Evolutionary conservation across 176 grass and related monocot species (phyloP).

Genomic region (Rhynchospora pubera): DNA sequence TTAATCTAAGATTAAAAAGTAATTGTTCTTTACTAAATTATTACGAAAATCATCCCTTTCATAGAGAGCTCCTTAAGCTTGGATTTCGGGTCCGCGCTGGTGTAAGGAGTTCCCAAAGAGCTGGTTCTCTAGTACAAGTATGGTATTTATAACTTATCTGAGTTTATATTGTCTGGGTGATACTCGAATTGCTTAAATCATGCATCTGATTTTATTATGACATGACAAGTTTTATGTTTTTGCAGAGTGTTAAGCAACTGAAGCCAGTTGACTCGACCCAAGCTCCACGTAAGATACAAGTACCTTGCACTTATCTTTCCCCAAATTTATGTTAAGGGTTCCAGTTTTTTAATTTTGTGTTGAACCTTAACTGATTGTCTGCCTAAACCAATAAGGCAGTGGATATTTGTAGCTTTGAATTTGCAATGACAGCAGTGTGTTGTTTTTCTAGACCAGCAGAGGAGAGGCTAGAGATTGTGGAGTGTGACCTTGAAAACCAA

Average conservation of each 20-base stretch:
- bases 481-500: constrained; percentile 81
- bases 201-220: background rate
- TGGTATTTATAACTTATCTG: background rate
- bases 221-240: background rate
- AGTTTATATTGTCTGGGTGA: background rate
- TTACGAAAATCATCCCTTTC: background rate
- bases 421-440: constrained; percentile 26
- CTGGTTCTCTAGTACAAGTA: constrained; percentile 56
- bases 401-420: background rate
- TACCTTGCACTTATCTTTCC: constrained; percentile 6
- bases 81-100: constrained; percentile 76
- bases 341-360: background rate
- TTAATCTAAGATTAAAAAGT: background rate
- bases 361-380: background rate
- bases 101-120: constrained; percentile 54
- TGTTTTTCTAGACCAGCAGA: constrained; percentile 54
- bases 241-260: constrained; percentile 69
- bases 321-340: background rate
- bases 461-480: constrained; percentile 67
- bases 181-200: background rate
- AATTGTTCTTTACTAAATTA: background rate
- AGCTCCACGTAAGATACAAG: constrained; percentile 37
- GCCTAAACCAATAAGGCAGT: background rate
- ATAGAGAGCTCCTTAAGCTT: constrained; percentile 77
- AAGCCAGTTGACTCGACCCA: constrained; percentile 28